phyloP scores from a whole-genome alignment of 495 filamentous ascomycete species.

The Tuber calosporum region DNA sequence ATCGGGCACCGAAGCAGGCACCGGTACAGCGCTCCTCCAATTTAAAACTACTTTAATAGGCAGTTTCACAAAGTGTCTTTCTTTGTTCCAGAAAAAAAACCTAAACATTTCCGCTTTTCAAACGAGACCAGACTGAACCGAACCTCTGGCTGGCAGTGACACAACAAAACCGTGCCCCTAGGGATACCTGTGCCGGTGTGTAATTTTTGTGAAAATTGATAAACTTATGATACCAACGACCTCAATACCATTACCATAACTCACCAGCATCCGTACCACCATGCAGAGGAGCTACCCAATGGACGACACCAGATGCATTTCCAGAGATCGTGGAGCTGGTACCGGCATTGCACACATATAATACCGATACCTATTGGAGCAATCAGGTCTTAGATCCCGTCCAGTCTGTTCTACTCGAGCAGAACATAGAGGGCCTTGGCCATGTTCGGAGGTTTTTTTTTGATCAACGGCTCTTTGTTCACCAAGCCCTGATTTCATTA shows the following conservation, averaged over 20 bases:
- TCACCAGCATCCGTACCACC: not conserved
- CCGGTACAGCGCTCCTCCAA: not conserved
- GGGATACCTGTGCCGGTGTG: not conserved
- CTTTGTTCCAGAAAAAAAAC: not conserved
- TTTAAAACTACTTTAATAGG: not conserved
- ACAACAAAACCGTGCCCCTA: not conserved
- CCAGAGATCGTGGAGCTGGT: not conserved
- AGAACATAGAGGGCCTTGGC: not conserved
- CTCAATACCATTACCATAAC: not conserved
- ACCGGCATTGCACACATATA: not conserved
- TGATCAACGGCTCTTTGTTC: not conserved
- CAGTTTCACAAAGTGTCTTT: not conserved
- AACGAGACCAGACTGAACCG: not conserved
- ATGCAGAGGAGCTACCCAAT: not conserved
- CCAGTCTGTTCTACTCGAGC: not conserved
- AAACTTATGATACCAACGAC: not conserved
- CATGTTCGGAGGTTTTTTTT: not conserved
- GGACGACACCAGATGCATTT: not conserved
- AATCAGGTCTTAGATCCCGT: not conserved
- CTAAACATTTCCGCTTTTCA: not conserved
- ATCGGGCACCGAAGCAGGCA: not conserved
- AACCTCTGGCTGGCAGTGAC: not conserved
- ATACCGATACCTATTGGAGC: not conserved
- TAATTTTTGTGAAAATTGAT: not conserved
- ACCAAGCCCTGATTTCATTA: constrained; percentile 5